A percentile compares a stretch with the other conserved stretches of the same genome.
Conservation (phyloP, 345 rosid genomes). For the Populus deltoides region DNA sequence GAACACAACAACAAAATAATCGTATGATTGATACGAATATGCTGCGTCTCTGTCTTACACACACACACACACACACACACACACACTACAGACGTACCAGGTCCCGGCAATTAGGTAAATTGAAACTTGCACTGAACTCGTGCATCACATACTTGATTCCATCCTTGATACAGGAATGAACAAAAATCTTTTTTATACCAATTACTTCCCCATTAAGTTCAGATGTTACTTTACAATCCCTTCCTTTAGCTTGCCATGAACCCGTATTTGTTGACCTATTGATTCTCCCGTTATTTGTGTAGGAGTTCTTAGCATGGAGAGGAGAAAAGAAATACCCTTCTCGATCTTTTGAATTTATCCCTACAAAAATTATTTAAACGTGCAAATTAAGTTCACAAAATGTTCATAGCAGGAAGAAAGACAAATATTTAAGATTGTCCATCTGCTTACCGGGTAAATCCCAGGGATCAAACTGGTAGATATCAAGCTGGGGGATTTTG, state of each 20-base stretch:
- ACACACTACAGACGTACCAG: neutral
- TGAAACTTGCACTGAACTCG: neutral
- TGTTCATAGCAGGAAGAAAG: neutral
- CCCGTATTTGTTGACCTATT: neutral
- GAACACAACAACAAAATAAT: neutral
- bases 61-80: neutral
- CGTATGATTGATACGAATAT: neutral
- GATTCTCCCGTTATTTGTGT: neutral
- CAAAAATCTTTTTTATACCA: neutral
- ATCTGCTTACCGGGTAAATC: neutral
- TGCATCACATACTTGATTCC: neutral
- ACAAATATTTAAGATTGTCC: neutral
- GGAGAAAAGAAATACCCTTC: neutral
- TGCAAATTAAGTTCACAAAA: neutral
- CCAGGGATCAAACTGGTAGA: neutral
- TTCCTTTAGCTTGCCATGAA: neutral
- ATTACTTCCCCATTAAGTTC: neutral
- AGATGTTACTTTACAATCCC: neutral
- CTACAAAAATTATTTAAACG: neutral
- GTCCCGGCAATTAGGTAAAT: neutral
- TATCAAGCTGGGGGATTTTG: neutral
- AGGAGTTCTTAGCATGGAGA: neutral
- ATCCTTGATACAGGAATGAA: neutral
- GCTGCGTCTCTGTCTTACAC: neutral
- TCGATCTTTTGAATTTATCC: neutral